Conservation (phyloP, 202 grass and related monocot species). For the Dendrocalamus latiflorus region DNA sequence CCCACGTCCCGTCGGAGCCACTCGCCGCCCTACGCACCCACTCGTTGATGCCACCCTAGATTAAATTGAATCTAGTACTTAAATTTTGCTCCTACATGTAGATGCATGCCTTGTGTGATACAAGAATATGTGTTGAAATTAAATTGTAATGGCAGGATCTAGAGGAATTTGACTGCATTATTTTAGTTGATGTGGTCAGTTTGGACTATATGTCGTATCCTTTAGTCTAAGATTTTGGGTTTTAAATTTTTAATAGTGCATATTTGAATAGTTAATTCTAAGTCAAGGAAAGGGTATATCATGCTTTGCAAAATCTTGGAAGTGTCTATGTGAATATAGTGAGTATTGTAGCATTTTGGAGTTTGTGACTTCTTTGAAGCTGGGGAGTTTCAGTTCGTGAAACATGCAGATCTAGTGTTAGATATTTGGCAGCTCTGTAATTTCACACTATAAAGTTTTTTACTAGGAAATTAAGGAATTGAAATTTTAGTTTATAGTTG, state of each 20-base stretch:
- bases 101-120: background rate
- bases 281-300: background rate
- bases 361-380: background rate
- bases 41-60: too few relatives aligned
- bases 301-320: background rate
- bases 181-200: slow-evolving; percentile 14
- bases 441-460: background rate
- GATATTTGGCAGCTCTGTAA: background rate
- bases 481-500: background rate
- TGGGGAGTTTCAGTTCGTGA: background rate
- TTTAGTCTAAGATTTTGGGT: background rate
- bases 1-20: too few relatives aligned
- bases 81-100: slow-evolving; percentile 12
- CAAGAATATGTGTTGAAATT: slow-evolving; percentile 3
- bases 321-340: background rate
- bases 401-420: background rate
- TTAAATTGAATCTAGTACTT: too few relatives aligned
- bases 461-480: background rate
- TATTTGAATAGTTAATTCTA: background rate
- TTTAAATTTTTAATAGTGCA: background rate
- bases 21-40: too few relatives aligned
- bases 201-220: slow-evolving; percentile 7
- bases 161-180: slow-evolving; percentile 33
- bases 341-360: background rate
- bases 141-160: slow-evolving; percentile 23